Conservation (phyloP, 2,329 filamentous ascomycete species). For the Stagonosporopsis chrysanthemi region DNA sequence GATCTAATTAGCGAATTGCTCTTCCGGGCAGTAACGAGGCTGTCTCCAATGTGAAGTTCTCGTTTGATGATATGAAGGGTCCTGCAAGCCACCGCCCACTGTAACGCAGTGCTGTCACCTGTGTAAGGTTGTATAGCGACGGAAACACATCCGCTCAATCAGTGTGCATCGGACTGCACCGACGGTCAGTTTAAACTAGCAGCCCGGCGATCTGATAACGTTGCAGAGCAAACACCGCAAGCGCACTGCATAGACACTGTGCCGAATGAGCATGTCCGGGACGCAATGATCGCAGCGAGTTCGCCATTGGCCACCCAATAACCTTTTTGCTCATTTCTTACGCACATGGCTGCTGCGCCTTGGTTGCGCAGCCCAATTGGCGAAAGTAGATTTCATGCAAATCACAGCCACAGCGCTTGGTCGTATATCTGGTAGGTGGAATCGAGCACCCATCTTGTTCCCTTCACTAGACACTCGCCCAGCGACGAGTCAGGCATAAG, state of each 20-base stretch:
- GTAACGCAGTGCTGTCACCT: not conserved
- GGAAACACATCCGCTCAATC: slow-evolving; percentile 2
- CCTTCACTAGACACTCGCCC: slow-evolving; percentile 1
- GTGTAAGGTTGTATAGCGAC: not conserved
- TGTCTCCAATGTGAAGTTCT: not conserved
- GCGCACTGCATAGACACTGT: not conserved
- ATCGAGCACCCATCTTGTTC: not conserved
- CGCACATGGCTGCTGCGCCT: not conserved
- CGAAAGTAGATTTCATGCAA: not conserved
- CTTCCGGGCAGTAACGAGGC: not conserved
- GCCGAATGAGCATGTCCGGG: slow-evolving; percentile 1
- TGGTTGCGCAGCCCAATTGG: not conserved
- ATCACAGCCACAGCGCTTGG: slow-evolving; percentile 10
- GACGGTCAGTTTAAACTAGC: not conserved
- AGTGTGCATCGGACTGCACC: slow-evolving; percentile 1
- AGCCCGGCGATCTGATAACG: not conserved
- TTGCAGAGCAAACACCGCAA: not conserved
- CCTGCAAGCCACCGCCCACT: not conserved
- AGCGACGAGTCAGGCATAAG: not conserved
- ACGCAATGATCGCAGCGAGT: not conserved
- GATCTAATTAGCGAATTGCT: not conserved
- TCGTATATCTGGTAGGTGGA: slow-evolving; percentile 3
- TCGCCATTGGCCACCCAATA: not conserved
- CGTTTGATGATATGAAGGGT: not conserved
- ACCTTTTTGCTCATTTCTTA: not conserved